Evolutionary conservation across 1,139 yeast species (phyloP).

Genomic region (Chernovozyma sophiae-reginae): DNA sequence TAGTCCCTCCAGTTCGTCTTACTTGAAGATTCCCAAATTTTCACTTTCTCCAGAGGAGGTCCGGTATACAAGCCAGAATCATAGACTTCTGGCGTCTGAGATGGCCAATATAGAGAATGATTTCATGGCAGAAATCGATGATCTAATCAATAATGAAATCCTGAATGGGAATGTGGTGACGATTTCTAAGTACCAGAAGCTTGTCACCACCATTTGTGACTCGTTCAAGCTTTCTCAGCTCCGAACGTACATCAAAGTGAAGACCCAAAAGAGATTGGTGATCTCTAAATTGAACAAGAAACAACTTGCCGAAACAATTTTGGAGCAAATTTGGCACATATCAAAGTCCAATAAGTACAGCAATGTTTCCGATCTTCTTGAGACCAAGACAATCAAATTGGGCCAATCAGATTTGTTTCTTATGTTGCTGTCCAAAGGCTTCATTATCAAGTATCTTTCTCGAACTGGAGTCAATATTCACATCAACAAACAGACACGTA

Average conservation of each 20-base stretch:
- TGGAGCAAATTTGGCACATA: conserved; percentile 36
- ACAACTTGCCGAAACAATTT: conserved; percentile 19
- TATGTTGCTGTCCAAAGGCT: conserved; percentile 45
- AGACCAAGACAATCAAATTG: conserved; percentile 34
- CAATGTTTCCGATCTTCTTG: conserved; percentile 36
- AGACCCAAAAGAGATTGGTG: conserved; percentile 6
- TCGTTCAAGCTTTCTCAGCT: conserved; percentile 22
- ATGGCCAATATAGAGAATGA: no score
- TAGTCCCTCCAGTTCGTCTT: neutral
- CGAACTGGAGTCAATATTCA: conserved; percentile 53
- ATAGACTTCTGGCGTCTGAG: neutral
- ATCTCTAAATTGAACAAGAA: conserved; percentile 8
- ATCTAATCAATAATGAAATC: neutral
- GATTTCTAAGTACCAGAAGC: conserved; percentile 6
- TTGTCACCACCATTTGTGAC: conserved; percentile 10
- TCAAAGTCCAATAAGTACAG: conserved; percentile 23
- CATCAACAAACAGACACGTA: conserved; percentile 22
- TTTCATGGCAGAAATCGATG: neutral
- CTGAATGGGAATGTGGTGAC: neutral
- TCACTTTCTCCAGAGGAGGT: neutral
- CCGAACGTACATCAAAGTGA: conserved; percentile 14
- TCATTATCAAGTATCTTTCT: conserved; percentile 45
- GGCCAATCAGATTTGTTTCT: conserved; percentile 45
- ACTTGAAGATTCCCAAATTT: neutral
- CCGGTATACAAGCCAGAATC: neutral